A percentile compares a stretch with the other conserved stretches of the same genome.
phyloP scores from a whole-genome alignment of 257 asterid species.

The Solanum tacnaense region DNA sequence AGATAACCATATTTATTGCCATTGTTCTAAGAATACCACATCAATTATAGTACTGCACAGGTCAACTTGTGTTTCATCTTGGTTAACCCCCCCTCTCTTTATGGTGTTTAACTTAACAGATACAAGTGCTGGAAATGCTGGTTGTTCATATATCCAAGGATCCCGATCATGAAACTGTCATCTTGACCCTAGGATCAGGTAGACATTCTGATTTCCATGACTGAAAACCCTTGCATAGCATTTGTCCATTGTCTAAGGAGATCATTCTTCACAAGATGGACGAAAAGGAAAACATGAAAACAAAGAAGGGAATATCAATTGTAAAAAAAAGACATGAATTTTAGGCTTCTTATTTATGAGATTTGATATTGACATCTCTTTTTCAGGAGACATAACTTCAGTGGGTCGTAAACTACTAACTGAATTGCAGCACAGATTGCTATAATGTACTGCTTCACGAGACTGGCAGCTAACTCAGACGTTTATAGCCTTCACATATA shows the following conservation, averaged over 20 bases:
- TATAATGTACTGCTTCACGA: neutral
- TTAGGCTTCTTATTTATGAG: neutral
- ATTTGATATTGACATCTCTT: neutral
- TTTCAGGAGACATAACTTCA: constrained; percentile 22
- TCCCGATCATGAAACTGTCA: constrained; percentile 9
- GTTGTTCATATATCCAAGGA: constrained; percentile 10
- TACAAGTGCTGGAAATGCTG: constrained; percentile 16
- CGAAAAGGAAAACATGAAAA: neutral
- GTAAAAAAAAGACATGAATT: neutral
- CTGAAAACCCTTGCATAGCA: neutral
- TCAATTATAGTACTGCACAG: neutral
- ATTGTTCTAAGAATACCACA: neutral
- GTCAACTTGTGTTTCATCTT: neutral
- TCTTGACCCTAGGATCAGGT: constrained; percentile 35
- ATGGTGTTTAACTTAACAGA: constrained; percentile 1
- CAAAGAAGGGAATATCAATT: neutral
- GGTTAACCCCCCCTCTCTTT: neutral
- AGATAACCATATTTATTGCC: neutral
- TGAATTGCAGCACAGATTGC: constrained; percentile 5
- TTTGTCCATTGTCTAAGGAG: neutral
- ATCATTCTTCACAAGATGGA: neutral
- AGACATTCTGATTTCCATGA: neutral
- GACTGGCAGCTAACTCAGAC: neutral
- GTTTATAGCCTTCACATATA: neutral
- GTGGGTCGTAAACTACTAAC: constrained; percentile 23